Evolutionary conservation across 1,139 yeast species (phyloP).

Genomic region (Nakaseomyces glabratus): DNA sequence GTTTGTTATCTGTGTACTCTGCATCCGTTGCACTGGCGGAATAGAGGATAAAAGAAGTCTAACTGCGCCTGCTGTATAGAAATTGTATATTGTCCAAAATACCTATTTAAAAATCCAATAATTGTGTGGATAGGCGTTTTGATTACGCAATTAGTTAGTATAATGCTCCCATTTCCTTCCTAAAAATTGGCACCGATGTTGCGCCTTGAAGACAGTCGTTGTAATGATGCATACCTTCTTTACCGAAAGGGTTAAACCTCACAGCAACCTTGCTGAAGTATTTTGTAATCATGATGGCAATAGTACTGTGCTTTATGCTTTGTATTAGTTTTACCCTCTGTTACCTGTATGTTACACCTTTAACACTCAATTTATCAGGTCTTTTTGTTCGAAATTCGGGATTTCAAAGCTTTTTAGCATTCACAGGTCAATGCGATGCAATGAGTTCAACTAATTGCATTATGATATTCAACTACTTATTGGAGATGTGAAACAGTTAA

Average conservation of each 20-base stretch:
- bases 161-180: conserved; percentile 1
- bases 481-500: too few species aligned
- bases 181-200: background rate
- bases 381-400: too few species aligned
- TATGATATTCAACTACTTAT: too few species aligned
- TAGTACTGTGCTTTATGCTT: background rate
- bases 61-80: conserved; percentile 54
- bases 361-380: too few species aligned
- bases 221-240: conserved; percentile 41
- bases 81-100: too few species aligned
- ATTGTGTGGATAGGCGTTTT: too few species aligned
- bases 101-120: too few species aligned
- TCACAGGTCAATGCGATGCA: too few species aligned
- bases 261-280: conserved; percentile 72
- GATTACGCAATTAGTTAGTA: too few species aligned
- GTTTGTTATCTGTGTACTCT: conserved; percentile 42
- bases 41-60: conserved; percentile 71
- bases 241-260: conserved; percentile 67
- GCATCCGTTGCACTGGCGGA: conserved; percentile 56
- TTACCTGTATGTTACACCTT: background rate
- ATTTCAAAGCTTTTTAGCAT: too few species aligned
- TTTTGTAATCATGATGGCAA: conserved; percentile 63
- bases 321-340: background rate
- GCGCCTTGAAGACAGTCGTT: background rate
- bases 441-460: too few species aligned